Evolutionary conservation across 768 basidiomycete genomes (phyloP), one percentile per base, ranked within the genome.

Genomic region (Naganishia randhawae): DNA sequence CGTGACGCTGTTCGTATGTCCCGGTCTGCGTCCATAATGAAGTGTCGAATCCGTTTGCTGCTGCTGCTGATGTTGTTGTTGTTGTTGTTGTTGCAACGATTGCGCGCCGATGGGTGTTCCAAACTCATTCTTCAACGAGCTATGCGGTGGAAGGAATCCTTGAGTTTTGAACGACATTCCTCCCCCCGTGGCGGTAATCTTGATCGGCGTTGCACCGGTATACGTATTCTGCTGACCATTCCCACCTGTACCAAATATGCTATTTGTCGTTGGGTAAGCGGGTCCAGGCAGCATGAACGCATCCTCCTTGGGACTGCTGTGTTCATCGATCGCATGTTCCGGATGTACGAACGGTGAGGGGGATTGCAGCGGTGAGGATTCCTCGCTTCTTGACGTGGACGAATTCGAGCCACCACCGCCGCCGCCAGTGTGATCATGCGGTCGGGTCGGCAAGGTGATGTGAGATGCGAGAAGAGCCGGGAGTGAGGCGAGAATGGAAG

Each of bases 1-100:
- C 17, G 73, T 76, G 13, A 79, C 75, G 45, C 64, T 72, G 67
- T 79, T 79, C 53, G 73, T 74, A 14, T 71, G 71, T 39, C 71
- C 70, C 1, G 78, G 76, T 55, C 76, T 74, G 45, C 78, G 76
- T 52, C 76, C 78, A 68, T 76, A 79, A n/a, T 73, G 75, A 0
- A 79, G 69, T 2, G 78, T 79, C 32, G 69, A 66, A 53, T 79
- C 78, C 41, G 75, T 72, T 22, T 71, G 73, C 11, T 69, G 61
- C 16, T 71, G 70, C 29, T 70, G 67, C 11, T 48, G 45, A n/a
- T 48, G 45, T 22, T 48, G 45, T 19, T 42, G 41, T 19, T 42
- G 41, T 42, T 42, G 41, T 42, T 7, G 41, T 19, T n/a, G n/a
- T 16, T 67, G 69, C 35, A 69, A 69, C 10, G 57, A 67, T 10